phyloP scores from a whole-genome alignment of 2,329 filamentous ascomycete species.

The Botrytis pseudocinerea region DNA sequence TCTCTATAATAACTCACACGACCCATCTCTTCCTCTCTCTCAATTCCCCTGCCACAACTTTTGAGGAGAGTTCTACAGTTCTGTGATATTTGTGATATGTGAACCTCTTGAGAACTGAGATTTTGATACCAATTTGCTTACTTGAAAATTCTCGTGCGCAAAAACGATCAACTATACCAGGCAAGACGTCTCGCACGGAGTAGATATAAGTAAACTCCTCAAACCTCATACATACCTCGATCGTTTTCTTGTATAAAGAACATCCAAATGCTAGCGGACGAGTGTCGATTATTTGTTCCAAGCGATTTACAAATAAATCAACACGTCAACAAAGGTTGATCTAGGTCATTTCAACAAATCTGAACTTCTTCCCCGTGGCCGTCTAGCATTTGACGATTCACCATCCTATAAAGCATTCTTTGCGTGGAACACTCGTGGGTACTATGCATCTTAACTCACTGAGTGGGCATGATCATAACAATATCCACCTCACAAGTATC shows the following conservation, averaged over 20 bases:
- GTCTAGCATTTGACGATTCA: not conserved
- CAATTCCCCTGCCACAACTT: too few relatives aligned
- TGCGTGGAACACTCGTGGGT: constrained; percentile 29
- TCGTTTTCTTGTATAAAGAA: constrained; percentile 37
- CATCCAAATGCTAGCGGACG: constrained; percentile 27
- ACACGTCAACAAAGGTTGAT: constrained; percentile 36
- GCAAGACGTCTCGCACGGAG: not conserved
- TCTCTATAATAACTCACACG: not conserved
- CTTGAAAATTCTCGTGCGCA: not conserved
- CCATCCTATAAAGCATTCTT: not conserved
- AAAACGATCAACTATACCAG: not conserved
- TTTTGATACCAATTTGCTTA: not conserved
- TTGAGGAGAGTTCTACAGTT: not conserved
- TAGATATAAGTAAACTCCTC: not conserved
- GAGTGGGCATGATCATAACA: constrained; percentile 38
- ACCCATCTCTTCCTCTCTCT: not conserved
- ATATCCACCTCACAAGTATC: constrained; percentile 39
- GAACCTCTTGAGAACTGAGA: not conserved
- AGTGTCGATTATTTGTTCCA: constrained; percentile 36
- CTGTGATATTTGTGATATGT: not conserved
- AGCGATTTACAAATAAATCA: constrained; percentile 27
- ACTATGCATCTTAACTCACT: constrained; percentile 40
- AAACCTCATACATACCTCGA: constrained; percentile 30
- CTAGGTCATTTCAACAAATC: constrained; percentile 27
- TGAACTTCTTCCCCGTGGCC: constrained; percentile 25